A percentile compares a stretch with the other conserved stretches of the same genome.
Evolutionary conservation across 2,329 filamentous ascomycete genomes (phyloP).

Genomic region (Myriosclerotinia duriaeana): DNA sequence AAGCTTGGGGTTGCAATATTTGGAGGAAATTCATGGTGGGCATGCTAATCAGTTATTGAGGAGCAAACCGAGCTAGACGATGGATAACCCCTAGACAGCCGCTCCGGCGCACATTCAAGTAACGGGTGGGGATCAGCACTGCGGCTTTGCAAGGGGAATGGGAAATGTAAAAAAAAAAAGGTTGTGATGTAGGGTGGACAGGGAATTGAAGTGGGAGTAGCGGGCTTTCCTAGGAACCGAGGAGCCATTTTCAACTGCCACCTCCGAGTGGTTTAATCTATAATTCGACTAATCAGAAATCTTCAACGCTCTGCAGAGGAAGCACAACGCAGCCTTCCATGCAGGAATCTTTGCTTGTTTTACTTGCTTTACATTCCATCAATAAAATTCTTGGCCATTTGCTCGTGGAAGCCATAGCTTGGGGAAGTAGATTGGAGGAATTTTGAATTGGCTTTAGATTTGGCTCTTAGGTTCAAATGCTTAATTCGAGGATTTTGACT

Average conservation of each 20-base stretch:
- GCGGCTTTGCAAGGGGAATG: conserved; percentile 30
- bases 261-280: conserved; percentile 22
- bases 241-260: conserved; percentile 27
- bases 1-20: conserved; percentile 26
- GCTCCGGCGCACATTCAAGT: conserved; percentile 26
- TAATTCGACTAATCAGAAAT: conserved; percentile 23
- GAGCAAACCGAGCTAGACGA: conserved; percentile 27
- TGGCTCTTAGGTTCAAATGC: conserved; percentile 2
- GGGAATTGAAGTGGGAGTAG: conserved; percentile 16
- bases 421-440: background rate
- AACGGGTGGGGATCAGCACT: conserved; percentile 33
- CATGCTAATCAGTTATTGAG: conserved; percentile 35
- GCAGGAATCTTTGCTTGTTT: conserved; percentile 24
- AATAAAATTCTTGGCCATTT: background rate
- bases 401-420: background rate
- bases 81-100: conserved; percentile 21
- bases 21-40: conserved; percentile 28
- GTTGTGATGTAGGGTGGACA: conserved; percentile 20
- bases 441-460: conserved; percentile 1
- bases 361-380: conserved; percentile 3
- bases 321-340: conserved; percentile 40
- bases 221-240: conserved; percentile 23
- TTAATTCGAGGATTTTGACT: background rate
- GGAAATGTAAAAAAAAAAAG: conserved; percentile 7
- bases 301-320: conserved; percentile 31